Evolutionary conservation across 1,284 basidiomycete genomes (phyloP).

Genomic region (Leucoagaricus sp.): DNA sequence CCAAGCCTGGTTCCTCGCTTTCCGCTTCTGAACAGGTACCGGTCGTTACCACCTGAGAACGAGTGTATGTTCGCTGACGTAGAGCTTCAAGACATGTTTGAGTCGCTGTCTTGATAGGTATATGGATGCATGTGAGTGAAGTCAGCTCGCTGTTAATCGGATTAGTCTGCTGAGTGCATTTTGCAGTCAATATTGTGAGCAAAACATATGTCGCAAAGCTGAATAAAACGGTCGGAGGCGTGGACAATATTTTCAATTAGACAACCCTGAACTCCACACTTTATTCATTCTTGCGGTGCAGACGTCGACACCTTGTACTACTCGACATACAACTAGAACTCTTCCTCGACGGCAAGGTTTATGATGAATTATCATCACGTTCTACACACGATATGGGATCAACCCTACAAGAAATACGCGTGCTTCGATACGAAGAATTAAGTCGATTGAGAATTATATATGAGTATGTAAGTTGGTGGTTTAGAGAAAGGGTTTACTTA

Average conservation of each 20-base stretch:
- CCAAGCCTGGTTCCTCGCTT: slow-evolving; percentile 74
- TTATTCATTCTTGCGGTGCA: too few species aligned
- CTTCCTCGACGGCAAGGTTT: too few species aligned
- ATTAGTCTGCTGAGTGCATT: slow-evolving; percentile 8
- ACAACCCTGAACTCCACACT: too few species aligned
- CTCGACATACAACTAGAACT: too few species aligned
- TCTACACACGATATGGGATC: too few species aligned
- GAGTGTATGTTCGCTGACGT: slow-evolving; percentile 4
- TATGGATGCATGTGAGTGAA: slow-evolving; percentile 79
- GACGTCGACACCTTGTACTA: too few species aligned
- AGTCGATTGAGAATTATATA: too few species aligned
- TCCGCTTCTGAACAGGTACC: slow-evolving; percentile 73
- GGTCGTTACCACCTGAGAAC: background rate
- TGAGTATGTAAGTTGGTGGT: too few species aligned
- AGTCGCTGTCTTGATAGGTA: slow-evolving; percentile 78
- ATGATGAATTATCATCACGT: too few species aligned
- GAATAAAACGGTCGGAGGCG: slow-evolving; percentile 32
- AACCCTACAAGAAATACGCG: too few species aligned
- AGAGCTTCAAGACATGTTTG: slow-evolving; percentile 61
- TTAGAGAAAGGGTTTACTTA: background rate
- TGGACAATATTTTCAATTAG: slow-evolving; percentile 10
- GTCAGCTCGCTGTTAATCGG: background rate
- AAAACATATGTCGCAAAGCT: slow-evolving; percentile 63
- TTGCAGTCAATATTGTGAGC: slow-evolving; percentile 73
- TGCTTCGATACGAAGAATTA: too few species aligned